Conservation (phyloP, 2,329 filamentous ascomycete genomes). For the Setomelanomma holmii region DNA sequence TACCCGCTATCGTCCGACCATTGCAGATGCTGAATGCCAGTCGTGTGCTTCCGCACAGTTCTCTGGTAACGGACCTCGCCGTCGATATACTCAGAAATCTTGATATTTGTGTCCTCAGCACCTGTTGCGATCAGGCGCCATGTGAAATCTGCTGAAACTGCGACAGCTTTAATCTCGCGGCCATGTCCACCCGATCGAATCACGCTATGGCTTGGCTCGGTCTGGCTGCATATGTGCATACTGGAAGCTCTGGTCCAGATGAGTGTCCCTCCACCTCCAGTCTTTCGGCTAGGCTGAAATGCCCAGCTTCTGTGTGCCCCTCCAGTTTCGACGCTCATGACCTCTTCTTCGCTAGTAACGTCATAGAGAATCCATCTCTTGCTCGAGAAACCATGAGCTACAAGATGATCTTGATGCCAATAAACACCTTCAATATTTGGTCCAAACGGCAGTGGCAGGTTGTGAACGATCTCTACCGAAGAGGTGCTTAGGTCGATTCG, state of each 20-base stretch:
- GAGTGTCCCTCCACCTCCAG: constrained; percentile 59
- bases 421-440: constrained; percentile 78
- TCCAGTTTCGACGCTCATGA: constrained; percentile 79
- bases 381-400: constrained; percentile 82
- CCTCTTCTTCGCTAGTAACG: constrained; percentile 71
- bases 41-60: constrained; percentile 77
- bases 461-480: constrained; percentile 64
- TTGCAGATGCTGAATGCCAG: constrained; percentile 80
- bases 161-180: constrained; percentile 77
- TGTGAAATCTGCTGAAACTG: constrained; percentile 49
- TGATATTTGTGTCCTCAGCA: constrained; percentile 76
- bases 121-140: constrained; percentile 67
- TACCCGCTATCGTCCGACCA: constrained; percentile 73
- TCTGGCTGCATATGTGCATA: constrained; percentile 55
- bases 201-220: constrained; percentile 51
- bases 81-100: constrained; percentile 67
- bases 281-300: constrained; percentile 49
- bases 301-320: constrained; percentile 82
- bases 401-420: constrained; percentile 62
- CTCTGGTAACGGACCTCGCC: constrained; percentile 60
- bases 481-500: constrained; percentile 34
- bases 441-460: constrained; percentile 73
- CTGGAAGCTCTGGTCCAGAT: constrained; percentile 76
- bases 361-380: constrained; percentile 85
- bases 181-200: constrained; percentile 80